Percentiles rank a stretch among this genome's conserved stretches.
phyloP scores from a whole-genome alignment of 176 grass and related monocot species.

The Coix lacrymajobi region DNA sequence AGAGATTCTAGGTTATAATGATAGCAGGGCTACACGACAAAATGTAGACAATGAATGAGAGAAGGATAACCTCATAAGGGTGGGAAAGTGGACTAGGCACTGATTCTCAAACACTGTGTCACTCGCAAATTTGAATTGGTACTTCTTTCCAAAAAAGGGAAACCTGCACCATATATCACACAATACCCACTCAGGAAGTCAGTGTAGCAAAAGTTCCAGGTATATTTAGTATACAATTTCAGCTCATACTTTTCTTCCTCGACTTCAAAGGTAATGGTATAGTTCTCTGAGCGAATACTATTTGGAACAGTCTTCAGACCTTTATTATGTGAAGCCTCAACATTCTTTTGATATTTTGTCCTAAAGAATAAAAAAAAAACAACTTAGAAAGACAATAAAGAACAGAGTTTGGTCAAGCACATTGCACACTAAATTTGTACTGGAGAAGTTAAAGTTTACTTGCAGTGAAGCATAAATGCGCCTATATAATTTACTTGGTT shows the following conservation, averaged over 20 bases:
- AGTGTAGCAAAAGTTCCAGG: conserved; percentile 9
- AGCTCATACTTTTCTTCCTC: conserved; percentile 94
- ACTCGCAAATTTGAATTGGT: conserved; percentile 87
- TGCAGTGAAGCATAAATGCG: background rate
- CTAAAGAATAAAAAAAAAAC: conserved; percentile 22
- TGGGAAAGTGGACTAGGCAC: conserved; percentile 88
- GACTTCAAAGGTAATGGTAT: conserved; percentile 88
- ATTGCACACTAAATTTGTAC: background rate
- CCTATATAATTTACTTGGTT: background rate
- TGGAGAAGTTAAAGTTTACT: background rate
- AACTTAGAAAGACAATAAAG: background rate
- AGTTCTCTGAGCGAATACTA: conserved; percentile 97
- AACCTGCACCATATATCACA: conserved; percentile 54
- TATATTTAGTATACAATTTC: background rate
- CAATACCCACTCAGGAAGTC: conserved; percentile 2
- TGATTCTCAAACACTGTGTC: conserved; percentile 64
- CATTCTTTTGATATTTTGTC: conserved; percentile 99
- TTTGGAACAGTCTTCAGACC: conserved; percentile 68
- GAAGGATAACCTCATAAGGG: conserved; percentile 67
- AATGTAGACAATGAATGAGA: conserved; percentile 6
- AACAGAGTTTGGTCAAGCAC: background rate
- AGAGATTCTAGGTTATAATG: background rate
- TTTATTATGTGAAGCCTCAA: conserved; percentile 91
- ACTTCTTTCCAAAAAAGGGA: conserved; percentile 87
- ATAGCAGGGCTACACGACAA: background rate